These are phyloP conservation scores for Camptophora hylomeconis DNA, from an alignment of 2,329 filamentous ascomycete species.

Conservation along the genomic window DNA sequence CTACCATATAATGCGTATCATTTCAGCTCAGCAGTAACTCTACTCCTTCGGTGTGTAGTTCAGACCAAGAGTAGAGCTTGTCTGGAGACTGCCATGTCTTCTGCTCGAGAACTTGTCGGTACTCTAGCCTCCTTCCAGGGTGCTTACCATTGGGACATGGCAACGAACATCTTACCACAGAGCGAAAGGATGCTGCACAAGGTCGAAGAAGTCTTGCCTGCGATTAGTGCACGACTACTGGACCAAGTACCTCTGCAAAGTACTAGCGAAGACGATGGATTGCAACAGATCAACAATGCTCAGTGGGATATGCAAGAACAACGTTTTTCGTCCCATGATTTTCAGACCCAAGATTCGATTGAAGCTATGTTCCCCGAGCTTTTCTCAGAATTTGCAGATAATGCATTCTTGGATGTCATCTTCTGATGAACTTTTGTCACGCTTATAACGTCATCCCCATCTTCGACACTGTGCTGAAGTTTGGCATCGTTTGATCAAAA, in stretches of 20 bases:
- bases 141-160: constrained; percentile 43
- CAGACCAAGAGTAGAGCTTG: constrained; percentile 30
- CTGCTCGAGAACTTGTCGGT: constrained; percentile 35
- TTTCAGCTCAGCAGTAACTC: constrained; percentile 17
- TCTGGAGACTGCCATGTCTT: constrained; percentile 32
- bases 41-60: constrained; percentile 15
- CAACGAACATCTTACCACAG: constrained; percentile 40
- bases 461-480: too few relatives aligned
- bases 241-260: constrained; percentile 5
- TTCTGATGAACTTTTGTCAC: too few relatives aligned
- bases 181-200: constrained; percentile 30
- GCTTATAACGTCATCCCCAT: too few relatives aligned
- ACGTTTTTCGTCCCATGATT: constrained; percentile 7
- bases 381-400: constrained; percentile 14
- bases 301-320: constrained; percentile 3
- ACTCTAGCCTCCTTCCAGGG: constrained; percentile 35
- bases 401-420: too few relatives aligned
- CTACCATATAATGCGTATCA: constrained; percentile 16
- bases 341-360: constrained; percentile 9
- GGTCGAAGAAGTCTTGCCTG: constrained; percentile 14
- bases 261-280: constrained; percentile 7
- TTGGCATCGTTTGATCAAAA: too few relatives aligned
- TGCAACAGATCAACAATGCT: neutral
- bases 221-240: constrained; percentile 6
- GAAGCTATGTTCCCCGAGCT: constrained; percentile 15